Percentiles rank a stretch among this genome's conserved stretches.
These are phyloP conservation scores for Phytopythium boreale DNA, from an alignment of 352 stramenopile species.

Conservation along the genomic window DNA sequence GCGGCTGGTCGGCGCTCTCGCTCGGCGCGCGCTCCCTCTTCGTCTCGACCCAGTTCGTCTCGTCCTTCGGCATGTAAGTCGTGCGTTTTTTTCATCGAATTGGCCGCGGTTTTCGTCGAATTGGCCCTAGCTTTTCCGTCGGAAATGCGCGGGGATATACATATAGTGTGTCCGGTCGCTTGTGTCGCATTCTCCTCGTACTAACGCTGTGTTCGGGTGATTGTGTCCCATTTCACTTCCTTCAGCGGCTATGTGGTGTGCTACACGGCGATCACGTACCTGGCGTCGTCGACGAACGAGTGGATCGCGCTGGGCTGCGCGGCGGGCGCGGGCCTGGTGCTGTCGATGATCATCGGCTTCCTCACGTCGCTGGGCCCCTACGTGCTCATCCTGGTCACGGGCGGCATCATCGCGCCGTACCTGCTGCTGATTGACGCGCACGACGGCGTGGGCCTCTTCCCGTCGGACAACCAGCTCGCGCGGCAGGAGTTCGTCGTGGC, in stretches of 20 bases:
- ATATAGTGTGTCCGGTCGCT: background rate
- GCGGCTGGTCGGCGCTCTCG: conserved; percentile 82
- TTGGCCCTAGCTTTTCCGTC: background rate
- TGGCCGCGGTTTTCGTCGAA: background rate
- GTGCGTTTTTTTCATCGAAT: conserved; percentile 7
- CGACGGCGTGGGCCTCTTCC: conserved; percentile 66
- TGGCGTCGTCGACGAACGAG: conserved; percentile 61
- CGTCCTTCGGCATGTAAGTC: conserved; percentile 73
- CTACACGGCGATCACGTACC: conserved; percentile 62
- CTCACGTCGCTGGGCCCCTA: conserved; percentile 69
- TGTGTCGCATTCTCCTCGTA: background rate
- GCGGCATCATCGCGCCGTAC: conserved; percentile 67
- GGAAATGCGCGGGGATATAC: too few relatives aligned
- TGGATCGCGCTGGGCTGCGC: conserved; percentile 68
- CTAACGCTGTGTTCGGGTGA: background rate
- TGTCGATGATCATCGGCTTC: conserved; percentile 71
- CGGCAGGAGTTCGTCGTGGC: conserved; percentile 86
- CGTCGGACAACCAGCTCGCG: conserved; percentile 66
- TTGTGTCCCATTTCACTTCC: background rate
- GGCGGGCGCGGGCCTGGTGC: conserved; percentile 56
- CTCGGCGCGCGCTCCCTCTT: conserved; percentile 84
- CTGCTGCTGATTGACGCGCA: conserved; percentile 76
- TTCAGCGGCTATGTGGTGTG: conserved; percentile 63
- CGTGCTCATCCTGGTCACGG: conserved; percentile 63
- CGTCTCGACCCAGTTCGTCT: conserved; percentile 78